These are phyloP conservation scores for Solanum bukasovii DNA, from an alignment of 257 asterid genomes.

Conservation along the genomic window DNA sequence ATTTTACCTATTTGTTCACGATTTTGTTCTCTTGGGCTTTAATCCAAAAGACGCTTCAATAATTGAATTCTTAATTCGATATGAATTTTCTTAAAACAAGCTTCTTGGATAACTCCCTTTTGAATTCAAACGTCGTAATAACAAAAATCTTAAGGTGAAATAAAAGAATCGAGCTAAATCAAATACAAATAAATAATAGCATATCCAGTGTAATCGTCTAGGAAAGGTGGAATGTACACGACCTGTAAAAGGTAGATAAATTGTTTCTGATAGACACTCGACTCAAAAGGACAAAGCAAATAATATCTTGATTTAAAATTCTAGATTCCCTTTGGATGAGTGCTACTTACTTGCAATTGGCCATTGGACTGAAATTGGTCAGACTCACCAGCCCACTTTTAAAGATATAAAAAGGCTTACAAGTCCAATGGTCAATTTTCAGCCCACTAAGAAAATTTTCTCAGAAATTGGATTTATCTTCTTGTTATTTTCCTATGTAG, in stretches of 20 bases:
- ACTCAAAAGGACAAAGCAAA: neutral
- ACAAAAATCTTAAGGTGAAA: neutral
- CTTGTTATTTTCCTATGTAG: neutral
- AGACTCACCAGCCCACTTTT: neutral
- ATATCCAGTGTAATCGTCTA: neutral
- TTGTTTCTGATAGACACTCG: neutral
- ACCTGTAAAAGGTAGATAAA: neutral
- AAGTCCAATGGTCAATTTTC: neutral
- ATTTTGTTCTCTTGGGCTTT: neutral
- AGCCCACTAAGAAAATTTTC: neutral
- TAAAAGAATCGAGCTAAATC: neutral
- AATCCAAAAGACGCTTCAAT: neutral
- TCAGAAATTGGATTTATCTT: neutral
- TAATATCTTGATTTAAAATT: neutral
- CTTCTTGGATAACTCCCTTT: neutral
- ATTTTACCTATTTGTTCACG: neutral
- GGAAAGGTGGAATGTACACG: accelerated
- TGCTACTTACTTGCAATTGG: neutral
- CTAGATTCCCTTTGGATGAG: neutral
- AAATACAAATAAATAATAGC: neutral
- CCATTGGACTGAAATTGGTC: neutral
- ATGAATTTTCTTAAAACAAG: neutral
- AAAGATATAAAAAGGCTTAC: neutral
- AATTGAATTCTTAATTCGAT: neutral
- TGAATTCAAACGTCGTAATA: neutral